These are phyloP conservation scores for Lophiostoma macrostomum DNA, from an alignment of 495 filamentous ascomycete species.

Conservation along the genomic window DNA sequence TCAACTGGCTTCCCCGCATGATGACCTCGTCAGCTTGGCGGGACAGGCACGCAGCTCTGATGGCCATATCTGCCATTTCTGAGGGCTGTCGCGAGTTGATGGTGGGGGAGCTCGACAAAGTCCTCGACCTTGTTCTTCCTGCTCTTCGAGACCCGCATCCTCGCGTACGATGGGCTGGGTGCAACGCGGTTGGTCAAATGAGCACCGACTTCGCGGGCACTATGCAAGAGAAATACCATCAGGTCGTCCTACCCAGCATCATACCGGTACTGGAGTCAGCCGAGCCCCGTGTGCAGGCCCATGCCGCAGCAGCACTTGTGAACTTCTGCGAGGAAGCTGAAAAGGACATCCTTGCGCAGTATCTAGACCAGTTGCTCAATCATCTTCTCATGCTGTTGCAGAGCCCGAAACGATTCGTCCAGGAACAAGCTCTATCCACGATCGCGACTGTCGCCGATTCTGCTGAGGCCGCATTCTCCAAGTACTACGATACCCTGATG, in stretches of 20 bases:
- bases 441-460: conserved; percentile 99
- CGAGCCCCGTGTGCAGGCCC: conserved; percentile 92
- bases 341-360: conserved; percentile 86
- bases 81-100: conserved; percentile 96
- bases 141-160: conserved; percentile 89
- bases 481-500: conserved; percentile 95
- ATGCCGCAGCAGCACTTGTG: conserved; percentile 93
- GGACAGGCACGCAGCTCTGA: conserved; percentile 93
- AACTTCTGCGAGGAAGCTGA: conserved; percentile 99
- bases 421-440: conserved; percentile 96
- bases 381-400: conserved; percentile 80
- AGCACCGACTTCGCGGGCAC: conserved; percentile 98
- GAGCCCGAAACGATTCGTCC: conserved; percentile 89
- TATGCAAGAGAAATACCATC: conserved; percentile 96
- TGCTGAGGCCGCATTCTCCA: conserved; percentile 89
- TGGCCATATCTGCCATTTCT: conserved; percentile 98
- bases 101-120: conserved; percentile 89
- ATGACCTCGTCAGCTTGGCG: conserved; percentile 93
- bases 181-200: conserved; percentile 99
- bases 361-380: conserved; percentile 80
- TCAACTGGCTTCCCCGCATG: conserved; percentile 95
- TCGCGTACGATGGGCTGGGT: conserved; percentile 94
- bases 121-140: conserved; percentile 88
- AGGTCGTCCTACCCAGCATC: conserved; percentile 79
- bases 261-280: conserved; percentile 87